Percentiles rank a stretch among this genome's conserved stretches.
Conservation (phyloP, 1,284 basidiomycete genomes). For the Microstroma glucosiphilum region DNA sequence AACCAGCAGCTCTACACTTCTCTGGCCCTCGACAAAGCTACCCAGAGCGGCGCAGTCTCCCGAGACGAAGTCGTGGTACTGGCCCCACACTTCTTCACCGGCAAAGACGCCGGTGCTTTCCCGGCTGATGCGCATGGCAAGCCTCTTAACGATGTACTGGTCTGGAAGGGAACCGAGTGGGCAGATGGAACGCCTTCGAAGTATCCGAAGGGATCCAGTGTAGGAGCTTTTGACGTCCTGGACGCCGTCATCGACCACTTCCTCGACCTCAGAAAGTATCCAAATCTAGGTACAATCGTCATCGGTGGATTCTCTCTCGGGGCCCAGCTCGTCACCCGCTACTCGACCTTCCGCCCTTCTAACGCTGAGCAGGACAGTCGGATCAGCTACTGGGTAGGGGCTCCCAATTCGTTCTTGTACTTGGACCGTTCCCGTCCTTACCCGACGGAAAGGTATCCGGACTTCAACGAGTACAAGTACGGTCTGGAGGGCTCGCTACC, state of each 20-base stretch:
- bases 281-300: slow-evolving; percentile 37
- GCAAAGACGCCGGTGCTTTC: slow-evolving; percentile 34
- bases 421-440: slow-evolving; percentile 26
- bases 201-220: slow-evolving; percentile 21
- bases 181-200: slow-evolving; percentile 26
- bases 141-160: slow-evolving; percentile 22
- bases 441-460: slow-evolving; percentile 10
- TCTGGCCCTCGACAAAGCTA: slow-evolving; percentile 25
- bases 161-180: slow-evolving; percentile 35
- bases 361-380: slow-evolving; percentile 20
- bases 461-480: slow-evolving; percentile 41
- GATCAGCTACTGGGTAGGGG: slow-evolving; percentile 36
- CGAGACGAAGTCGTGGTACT: slow-evolving; percentile 37
- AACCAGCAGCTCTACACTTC: slow-evolving; percentile 42
- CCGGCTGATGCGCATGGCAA: slow-evolving; percentile 19
- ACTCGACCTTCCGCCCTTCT: slow-evolving; percentile 28
- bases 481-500: slow-evolving; percentile 40
- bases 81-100: slow-evolving; percentile 39
- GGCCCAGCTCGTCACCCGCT: slow-evolving; percentile 37
- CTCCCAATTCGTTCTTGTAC: slow-evolving; percentile 41
- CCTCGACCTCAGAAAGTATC: slow-evolving; percentile 28
- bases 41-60: slow-evolving; percentile 25
- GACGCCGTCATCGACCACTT: slow-evolving; percentile 34
- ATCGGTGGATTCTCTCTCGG: slow-evolving; percentile 42
- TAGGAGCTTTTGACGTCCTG: slow-evolving; percentile 31